phyloP scores from a whole-genome alignment of 148 eudicot species.

The Cornus controversa region DNA sequence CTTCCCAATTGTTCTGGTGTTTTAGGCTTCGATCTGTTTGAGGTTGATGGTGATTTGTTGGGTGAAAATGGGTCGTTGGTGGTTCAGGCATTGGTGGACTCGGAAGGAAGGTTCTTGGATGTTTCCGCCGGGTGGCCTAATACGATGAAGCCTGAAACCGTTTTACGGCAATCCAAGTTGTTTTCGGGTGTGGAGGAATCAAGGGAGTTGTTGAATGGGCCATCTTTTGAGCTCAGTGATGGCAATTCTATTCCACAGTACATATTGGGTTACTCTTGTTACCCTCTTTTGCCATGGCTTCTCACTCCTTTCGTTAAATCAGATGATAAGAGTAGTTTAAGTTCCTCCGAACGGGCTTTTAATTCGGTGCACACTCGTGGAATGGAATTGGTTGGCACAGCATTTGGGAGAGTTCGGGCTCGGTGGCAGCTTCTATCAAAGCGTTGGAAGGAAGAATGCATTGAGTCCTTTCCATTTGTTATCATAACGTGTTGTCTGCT shows the following conservation, averaged over 20 bases:
- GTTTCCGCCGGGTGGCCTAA: conserved; percentile 95
- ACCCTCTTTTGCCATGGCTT: conserved; percentile 81
- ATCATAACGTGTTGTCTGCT: conserved; percentile 69
- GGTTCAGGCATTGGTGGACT: conserved; percentile 92
- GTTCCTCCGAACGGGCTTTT: conserved; percentile 40
- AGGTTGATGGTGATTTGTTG: conserved; percentile 40
- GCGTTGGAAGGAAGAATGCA: conserved; percentile 69
- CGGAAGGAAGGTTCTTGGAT: conserved; percentile 81
- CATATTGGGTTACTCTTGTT: conserved; percentile 72
- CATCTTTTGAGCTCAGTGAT: conserved; percentile 45
- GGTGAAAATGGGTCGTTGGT: conserved; percentile 68
- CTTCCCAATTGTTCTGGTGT: conserved; percentile 80
- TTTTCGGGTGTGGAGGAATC: conserved; percentile 50
- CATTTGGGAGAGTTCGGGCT: conserved; percentile 62
- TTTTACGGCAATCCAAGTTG: conserved; percentile 52
- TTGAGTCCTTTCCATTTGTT: conserved; percentile 79
- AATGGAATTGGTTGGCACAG: conserved; percentile 50
- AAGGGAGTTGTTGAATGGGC: conserved; percentile 63
- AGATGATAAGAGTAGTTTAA: conserved; percentile 22
- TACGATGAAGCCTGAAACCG: conserved; percentile 42
- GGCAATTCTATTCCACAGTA: conserved; percentile 69
- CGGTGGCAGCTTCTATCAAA: conserved; percentile 62
- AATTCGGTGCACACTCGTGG: conserved; percentile 54
- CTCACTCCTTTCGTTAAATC: conserved; percentile 53
- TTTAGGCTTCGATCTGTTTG: conserved; percentile 61